Evolutionary conservation across 257 asterid species (phyloP).

Genomic region (Fraxinus cuspidata): DNA sequence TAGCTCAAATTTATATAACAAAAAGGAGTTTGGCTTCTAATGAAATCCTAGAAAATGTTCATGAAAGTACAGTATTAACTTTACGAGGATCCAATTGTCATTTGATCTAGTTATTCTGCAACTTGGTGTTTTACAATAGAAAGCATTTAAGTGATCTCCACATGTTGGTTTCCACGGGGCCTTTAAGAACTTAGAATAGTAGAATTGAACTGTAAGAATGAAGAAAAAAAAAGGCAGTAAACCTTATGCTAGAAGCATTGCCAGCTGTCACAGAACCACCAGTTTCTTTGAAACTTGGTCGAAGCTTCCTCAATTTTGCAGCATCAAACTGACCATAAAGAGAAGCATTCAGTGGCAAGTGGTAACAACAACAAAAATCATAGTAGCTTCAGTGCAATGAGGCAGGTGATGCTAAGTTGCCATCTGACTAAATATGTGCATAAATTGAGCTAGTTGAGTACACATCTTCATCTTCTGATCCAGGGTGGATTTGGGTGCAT

Average conservation of each 20-base stretch:
- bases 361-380: neutral
- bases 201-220: neutral
- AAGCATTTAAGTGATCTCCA: neutral
- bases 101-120: neutral
- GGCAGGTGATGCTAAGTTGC: neutral
- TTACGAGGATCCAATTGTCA: neutral
- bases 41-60: neutral
- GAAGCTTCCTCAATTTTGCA: conserved; percentile 87
- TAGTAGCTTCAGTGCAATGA: neutral
- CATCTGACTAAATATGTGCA: neutral
- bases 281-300: conserved; percentile 95
- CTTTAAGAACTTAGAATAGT: neutral
- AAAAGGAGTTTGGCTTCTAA: neutral
- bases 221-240: conserved; percentile 13
- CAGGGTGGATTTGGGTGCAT: conserved; percentile 1
- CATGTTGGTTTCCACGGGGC: neutral
- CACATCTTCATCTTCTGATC: neutral
- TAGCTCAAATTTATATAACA: neutral
- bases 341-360: conserved; percentile 19
- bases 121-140: neutral
- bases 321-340: conserved; percentile 75
- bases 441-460: neutral
- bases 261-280: conserved; percentile 99
- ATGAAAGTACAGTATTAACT: neutral
- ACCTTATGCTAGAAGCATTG: conserved; percentile 99